Evolutionary conservation across 2,329 filamentous ascomycete species (phyloP), one percentile per base, ranked within the genome.

Genomic region (Orbilia oligospora): DNA sequence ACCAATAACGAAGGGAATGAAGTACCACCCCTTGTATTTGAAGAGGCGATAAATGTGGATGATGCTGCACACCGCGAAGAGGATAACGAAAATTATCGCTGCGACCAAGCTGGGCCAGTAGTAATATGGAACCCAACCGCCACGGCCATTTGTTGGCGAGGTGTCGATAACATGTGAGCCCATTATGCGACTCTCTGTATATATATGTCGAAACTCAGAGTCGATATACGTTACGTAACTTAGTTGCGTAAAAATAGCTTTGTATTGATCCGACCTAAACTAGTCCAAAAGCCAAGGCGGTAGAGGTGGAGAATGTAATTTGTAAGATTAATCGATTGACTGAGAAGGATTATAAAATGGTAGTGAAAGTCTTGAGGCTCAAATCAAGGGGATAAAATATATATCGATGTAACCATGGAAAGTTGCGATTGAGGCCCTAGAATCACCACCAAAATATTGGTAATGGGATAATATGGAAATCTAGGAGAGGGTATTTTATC

Each of bases 1-100:
- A 0, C 87, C 87, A 0, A 87, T 80, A 16, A 86, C 80, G 66
- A 88, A 85, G 0, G 86, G 84, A 0, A 85, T 83, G 73, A 87
- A 87, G 80, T 87, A 89, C 85, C 86, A 88, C 10, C 85, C 86
- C 38, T 84, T 83, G 1, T 85, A 85, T 27, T 83, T 85, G 20
- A 85, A 80, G 49, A 88, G 83, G 27, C 85, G 84, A 75, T 83
- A 86, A 0, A 80, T 78, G 76, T 89, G 87, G 0, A 82, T 80
- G 0, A 81, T 61, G 1, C 87, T 87, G 5, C 85, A 81, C 5
- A 85, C 56, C 20, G 81, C 67, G 81, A 89, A 89, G 0, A 89
- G 81, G 27, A 86, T 77, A 9, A 84, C 82, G 75, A 88, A 88
- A 4, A 87, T 82, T 18, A 86, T 81, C 0, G 87, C 88, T 0